Conservation (phyloP, 345 rosid species). For the Eucalyptus sp. region DNA sequence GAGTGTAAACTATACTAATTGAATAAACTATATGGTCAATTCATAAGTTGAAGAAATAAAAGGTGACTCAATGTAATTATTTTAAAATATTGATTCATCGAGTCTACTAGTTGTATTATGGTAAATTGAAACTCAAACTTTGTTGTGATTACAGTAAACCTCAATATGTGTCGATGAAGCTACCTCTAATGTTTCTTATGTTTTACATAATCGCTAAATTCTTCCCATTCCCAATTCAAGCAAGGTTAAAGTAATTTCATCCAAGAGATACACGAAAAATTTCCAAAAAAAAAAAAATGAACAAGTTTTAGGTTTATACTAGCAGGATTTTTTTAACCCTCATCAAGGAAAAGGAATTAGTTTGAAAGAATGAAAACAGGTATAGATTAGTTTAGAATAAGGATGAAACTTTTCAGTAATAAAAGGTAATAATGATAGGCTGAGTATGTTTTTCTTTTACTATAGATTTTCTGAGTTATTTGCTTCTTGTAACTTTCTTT, state of each 20-base stretch:
- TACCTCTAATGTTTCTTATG: not conserved
- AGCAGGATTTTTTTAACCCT: not conserved
- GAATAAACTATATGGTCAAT: not conserved
- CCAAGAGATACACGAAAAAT: not conserved
- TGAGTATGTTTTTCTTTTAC: not conserved
- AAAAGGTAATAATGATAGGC: not conserved
- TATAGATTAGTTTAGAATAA: not conserved
- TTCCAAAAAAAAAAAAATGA: not conserved
- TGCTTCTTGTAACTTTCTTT: not conserved
- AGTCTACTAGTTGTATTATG: not conserved
- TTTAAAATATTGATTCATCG: not conserved
- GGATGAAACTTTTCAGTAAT: not conserved
- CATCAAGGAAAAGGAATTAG: not conserved
- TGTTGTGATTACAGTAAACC: not conserved
- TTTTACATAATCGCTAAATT: not conserved
- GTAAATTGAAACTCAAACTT: not conserved
- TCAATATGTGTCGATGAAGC: not conserved
- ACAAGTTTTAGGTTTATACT: not conserved
- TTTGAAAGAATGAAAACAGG: not conserved
- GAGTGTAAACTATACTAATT: not conserved
- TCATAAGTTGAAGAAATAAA: not conserved
- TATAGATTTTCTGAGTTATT: not conserved
- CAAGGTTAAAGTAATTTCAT: not conserved
- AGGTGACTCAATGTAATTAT: not conserved
- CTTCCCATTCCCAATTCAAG: not conserved